Percentiles rank a stretch among this genome's conserved stretches.
These are phyloP conservation scores for Drosera capensis DNA, from an alignment of 148 eudicot species.

Conservation along the genomic window DNA sequence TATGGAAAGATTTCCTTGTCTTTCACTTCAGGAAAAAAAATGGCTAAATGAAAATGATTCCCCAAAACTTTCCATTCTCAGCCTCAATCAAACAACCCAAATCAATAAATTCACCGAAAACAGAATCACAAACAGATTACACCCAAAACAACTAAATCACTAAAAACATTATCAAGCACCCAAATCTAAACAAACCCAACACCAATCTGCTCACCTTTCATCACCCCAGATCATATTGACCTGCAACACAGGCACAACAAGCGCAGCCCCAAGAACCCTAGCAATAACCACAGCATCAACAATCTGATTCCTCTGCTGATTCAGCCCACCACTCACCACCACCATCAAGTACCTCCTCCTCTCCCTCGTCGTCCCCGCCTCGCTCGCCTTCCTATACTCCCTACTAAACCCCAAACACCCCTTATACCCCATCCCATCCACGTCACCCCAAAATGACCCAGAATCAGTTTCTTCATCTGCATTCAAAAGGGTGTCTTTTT, in stretches of 20 bases:
- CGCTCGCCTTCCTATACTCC: slow-evolving; percentile 24
- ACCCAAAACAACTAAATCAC: not conserved
- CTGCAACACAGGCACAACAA: slow-evolving; percentile 85
- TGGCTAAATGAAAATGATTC: no score
- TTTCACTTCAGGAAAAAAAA: no score
- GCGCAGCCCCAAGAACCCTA: slow-evolving; percentile 78
- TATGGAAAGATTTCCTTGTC: no score
- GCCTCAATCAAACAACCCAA: no score
- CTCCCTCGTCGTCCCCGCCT: slow-evolving; percentile 21
- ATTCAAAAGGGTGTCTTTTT: no score
- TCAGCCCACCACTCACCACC: slow-evolving; percentile 87
- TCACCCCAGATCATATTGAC: slow-evolving; percentile 92
- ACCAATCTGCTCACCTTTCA: slow-evolving; percentile 47
- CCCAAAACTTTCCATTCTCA: no score
- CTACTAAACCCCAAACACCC: slow-evolving; percentile 55
- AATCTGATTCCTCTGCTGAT: slow-evolving; percentile 97
- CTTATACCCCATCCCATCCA: slow-evolving; percentile 61
- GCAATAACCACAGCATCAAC: slow-evolving; percentile 98
- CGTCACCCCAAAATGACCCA: slow-evolving; percentile 71
- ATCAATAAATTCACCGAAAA: no score
- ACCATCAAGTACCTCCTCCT: slow-evolving; percentile 64
- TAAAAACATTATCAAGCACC: no score
- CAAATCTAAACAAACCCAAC: no score
- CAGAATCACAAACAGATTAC: no score
- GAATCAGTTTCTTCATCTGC: slow-evolving; percentile 10